Evolutionary conservation across 2,329 filamentous ascomycete genomes (phyloP).

Genomic region (Elsinoe fawcettii): DNA sequence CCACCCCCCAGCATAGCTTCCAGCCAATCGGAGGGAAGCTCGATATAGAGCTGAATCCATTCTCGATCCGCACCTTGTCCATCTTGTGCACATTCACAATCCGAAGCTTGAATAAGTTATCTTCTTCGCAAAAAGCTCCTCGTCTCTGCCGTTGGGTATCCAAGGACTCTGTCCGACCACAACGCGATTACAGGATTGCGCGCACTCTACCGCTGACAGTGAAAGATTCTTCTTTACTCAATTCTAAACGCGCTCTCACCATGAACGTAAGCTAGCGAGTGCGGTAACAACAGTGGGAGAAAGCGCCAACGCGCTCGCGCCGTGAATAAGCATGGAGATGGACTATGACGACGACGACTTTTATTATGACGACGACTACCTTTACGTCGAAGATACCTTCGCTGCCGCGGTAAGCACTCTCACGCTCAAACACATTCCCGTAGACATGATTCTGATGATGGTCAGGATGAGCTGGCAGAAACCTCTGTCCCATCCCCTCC

Average conservation of each 20-base stretch:
- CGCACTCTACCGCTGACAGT: not conserved
- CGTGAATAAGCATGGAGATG: conserved; percentile 23
- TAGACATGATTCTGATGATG: not conserved
- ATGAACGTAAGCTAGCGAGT: not conserved
- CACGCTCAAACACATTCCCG: not conserved
- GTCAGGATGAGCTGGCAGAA: conserved; percentile 43
- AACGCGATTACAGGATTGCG: too few relatives aligned
- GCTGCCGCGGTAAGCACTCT: conserved; percentile 29
- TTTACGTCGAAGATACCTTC: conserved; percentile 41
- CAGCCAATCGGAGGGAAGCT: conserved; percentile 2
- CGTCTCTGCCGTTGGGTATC: too few relatives aligned
- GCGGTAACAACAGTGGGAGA: not conserved
- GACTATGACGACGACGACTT: conserved; percentile 35
- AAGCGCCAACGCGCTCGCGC: not conserved
- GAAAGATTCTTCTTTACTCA: not conserved
- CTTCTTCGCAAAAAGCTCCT: not conserved
- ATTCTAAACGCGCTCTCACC: not conserved
- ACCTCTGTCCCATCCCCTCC: conserved; percentile 39
- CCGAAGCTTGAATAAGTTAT: not conserved
- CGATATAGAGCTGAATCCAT: not conserved
- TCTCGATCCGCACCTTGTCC: not conserved
- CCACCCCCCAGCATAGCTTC: not conserved
- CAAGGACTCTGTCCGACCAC: too few relatives aligned
- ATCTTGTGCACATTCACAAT: not conserved
- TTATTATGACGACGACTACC: conserved; percentile 35